phyloP scores from a whole-genome alignment of 805 yeast species.

The Cyberlindnera bimundalis region DNA sequence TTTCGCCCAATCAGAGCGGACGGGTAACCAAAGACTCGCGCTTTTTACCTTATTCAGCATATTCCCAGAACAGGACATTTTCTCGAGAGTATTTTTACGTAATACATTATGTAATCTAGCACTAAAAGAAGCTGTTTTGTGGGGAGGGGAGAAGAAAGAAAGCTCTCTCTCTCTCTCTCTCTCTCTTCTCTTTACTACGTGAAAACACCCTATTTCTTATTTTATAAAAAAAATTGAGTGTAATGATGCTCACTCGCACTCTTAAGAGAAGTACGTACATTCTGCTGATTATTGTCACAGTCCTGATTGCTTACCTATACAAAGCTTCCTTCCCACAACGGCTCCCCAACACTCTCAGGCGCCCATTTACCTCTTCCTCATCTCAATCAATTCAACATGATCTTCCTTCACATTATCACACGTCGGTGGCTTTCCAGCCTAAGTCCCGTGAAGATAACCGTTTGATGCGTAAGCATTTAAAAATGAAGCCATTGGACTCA shows the following conservation, averaged over 20 bases:
- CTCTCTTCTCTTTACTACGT: no score
- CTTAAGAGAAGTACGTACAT: slow-evolving; percentile 27
- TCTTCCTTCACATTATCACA: slow-evolving; percentile 40
- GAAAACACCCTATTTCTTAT: no score
- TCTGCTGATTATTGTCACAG: slow-evolving; percentile 13
- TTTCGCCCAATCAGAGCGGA: slow-evolving; percentile 5
- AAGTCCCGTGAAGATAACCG: slow-evolving; percentile 58
- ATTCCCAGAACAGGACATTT: no score
- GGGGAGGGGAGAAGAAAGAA: no score
- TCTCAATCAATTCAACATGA: slow-evolving; percentile 11
- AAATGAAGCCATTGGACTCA: slow-evolving; percentile 40
- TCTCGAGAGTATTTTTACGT: no score
- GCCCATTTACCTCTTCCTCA: slow-evolving; percentile 19
- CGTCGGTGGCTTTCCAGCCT: slow-evolving; percentile 72
- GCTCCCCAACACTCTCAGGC: slow-evolving; percentile 7
- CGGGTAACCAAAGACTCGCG: slow-evolving; percentile 5
- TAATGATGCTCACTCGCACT: slow-evolving; percentile 16
- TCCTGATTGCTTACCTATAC: slow-evolving; percentile 23
- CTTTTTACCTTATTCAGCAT: not conserved
- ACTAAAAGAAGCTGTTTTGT: no score
- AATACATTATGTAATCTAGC: no score
- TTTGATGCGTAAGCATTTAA: slow-evolving; percentile 31
- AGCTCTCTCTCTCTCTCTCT: no score
- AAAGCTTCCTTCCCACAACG: slow-evolving; percentile 10
- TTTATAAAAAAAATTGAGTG: no score